A percentile compares a stretch with the other conserved stretches of the same genome.
Conservation (phyloP, 1,139 yeast genomes). For the Lodderomyces margitis region DNA sequence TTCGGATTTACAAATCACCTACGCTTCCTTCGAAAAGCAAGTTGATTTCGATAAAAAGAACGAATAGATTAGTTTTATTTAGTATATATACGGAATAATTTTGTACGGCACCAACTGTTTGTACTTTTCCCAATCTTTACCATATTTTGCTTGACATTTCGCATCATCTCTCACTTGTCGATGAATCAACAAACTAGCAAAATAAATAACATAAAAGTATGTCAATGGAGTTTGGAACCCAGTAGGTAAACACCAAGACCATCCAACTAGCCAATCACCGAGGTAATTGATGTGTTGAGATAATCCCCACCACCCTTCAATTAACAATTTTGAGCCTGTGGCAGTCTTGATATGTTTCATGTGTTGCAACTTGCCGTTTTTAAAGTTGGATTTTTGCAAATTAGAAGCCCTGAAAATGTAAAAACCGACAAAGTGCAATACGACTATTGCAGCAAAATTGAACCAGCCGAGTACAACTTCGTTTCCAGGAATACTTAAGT, state of each 20-base stretch:
- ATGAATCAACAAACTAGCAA: slow-evolving; percentile 77
- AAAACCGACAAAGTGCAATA: slow-evolving; percentile 59
- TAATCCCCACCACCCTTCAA: slow-evolving; percentile 95
- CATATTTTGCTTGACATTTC: slow-evolving; percentile 84
- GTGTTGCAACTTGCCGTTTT: slow-evolving; percentile 68
- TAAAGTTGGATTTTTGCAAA: slow-evolving; percentile 80
- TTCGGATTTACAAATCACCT: slow-evolving; percentile 59
- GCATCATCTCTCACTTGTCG: slow-evolving; percentile 91
- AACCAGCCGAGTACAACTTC: slow-evolving; percentile 55
- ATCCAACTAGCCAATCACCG: slow-evolving; percentile 92
- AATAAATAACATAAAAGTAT: slow-evolving; percentile 82
- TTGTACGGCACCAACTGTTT: slow-evolving; percentile 80
- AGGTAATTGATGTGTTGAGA: slow-evolving; percentile 93
- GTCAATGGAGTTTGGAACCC: slow-evolving; percentile 81
- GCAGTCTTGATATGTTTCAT: slow-evolving; percentile 65
- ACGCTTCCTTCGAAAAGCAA: slow-evolving; percentile 70
- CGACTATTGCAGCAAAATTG: slow-evolving; percentile 33
- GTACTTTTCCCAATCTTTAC: slow-evolving; percentile 81
- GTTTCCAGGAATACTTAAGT: slow-evolving; percentile 56
- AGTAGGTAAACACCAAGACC: slow-evolving; percentile 92
- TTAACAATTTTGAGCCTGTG: slow-evolving; percentile 75
- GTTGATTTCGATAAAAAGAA: slow-evolving; percentile 62
- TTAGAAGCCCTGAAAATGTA: slow-evolving; percentile 83
- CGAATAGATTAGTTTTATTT: slow-evolving; percentile 34
- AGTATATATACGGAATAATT: slow-evolving; percentile 86